Percentiles rank a stretch among this genome's conserved stretches.
Evolutionary conservation across 495 filamentous ascomycete species (phyloP).

Genomic region (Aspergillus ostianus): DNA sequence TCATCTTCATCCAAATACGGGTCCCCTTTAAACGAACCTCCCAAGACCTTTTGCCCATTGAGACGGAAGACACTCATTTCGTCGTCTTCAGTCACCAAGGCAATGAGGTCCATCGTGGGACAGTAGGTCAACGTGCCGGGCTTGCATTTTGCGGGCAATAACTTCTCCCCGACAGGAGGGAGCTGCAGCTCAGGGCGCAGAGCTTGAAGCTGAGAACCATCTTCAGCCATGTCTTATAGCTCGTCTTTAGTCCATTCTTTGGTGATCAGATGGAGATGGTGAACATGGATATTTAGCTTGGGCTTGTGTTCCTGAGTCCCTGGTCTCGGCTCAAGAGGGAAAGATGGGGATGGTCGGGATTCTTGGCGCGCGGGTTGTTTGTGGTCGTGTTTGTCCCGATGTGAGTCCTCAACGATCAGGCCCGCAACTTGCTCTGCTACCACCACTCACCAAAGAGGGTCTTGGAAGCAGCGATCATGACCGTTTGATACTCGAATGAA

Average conservation of each 20-base stretch:
- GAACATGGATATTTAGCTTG: slow-evolving; percentile 10
- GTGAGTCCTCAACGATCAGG: background rate
- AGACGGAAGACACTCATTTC: slow-evolving; percentile 63
- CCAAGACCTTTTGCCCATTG: slow-evolving; percentile 69
- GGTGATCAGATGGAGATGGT: slow-evolving; percentile 23
- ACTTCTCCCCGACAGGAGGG: slow-evolving; percentile 54
- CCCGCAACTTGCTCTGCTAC: too few species aligned
- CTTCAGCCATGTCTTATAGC: slow-evolving; percentile 26
- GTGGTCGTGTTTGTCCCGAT: background rate
- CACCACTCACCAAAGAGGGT: too few species aligned
- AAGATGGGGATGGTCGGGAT: slow-evolving; percentile 26
- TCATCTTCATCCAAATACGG: slow-evolving; percentile 50
- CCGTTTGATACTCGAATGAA: too few species aligned
- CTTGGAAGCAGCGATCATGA: too few species aligned
- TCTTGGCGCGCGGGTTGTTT: slow-evolving; percentile 34
- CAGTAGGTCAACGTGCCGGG: slow-evolving; percentile 64
- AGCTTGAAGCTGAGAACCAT: slow-evolving; percentile 15
- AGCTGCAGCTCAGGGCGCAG: slow-evolving; percentile 30
- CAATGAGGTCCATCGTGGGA: slow-evolving; percentile 78
- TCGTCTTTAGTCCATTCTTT: slow-evolving; percentile 20
- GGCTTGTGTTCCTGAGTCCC: background rate
- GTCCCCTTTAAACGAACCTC: slow-evolving; percentile 49
- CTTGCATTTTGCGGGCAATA: slow-evolving; percentile 54
- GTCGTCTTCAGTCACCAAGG: slow-evolving; percentile 64
- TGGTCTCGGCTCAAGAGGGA: background rate